phyloP scores from a whole-genome alignment of 441 rosid species.

The Bocquillonia castaneifolia region DNA sequence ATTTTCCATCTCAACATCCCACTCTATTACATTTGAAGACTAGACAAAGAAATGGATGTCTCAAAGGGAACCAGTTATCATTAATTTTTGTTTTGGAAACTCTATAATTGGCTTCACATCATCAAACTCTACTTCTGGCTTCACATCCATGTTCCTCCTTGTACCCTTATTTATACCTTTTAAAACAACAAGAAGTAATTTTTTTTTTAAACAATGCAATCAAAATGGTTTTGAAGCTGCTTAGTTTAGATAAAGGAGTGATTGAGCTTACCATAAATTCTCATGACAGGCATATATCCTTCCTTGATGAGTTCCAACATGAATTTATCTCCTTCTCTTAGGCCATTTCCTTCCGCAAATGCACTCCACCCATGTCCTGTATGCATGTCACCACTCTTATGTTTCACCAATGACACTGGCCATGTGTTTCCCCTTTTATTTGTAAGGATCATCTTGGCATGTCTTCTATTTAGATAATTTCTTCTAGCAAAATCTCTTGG shows the following conservation, averaged over 20 bases:
- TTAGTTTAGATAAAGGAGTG: background rate
- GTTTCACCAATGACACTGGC: background rate
- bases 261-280: background rate
- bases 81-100: background rate
- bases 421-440: slow-evolving; percentile 11
- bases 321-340: slow-evolving; percentile 9
- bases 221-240: background rate
- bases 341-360: slow-evolving; percentile 13
- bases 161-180: background rate
- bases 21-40: no score
- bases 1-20: no score
- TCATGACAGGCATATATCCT: slow-evolving; percentile 7
- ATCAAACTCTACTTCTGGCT: background rate
- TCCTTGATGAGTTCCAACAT: slow-evolving; percentile 13
- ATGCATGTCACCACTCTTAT: background rate
- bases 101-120: background rate
- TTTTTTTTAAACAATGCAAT: no score
- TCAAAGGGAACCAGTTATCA: background rate
- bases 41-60: no score
- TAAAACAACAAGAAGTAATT: background rate
- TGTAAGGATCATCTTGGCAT: slow-evolving; percentile 4
- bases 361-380: slow-evolving; percentile 1
- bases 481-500: slow-evolving; percentile 6
- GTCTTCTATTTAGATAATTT: background rate
- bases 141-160: background rate